Conservation (phyloP, 345 rosid species). For the Citrus sinensis region DNA sequence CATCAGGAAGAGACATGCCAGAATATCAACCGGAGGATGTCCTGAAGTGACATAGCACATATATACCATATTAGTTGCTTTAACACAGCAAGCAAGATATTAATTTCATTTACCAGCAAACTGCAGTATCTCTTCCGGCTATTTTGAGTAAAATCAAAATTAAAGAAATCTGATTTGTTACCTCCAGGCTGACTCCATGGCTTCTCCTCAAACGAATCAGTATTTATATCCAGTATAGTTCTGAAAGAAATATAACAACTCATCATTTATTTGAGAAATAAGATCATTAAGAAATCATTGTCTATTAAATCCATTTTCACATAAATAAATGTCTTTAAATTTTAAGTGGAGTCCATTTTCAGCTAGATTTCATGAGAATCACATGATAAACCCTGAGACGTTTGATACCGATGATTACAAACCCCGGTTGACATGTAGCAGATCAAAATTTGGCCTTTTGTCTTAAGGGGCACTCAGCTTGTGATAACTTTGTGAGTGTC, state of each 20-base stretch:
- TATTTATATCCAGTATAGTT: constrained; percentile 48
- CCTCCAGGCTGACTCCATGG: constrained; percentile 58
- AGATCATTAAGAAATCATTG: constrained; percentile 5
- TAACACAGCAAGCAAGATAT: background rate
- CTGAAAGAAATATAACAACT: constrained; percentile 28
- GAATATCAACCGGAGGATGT: background rate
- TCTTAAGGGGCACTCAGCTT: too few relatives aligned
- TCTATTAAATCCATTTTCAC: too few relatives aligned
- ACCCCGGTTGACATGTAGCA: too few relatives aligned
- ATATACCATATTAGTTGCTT: background rate
- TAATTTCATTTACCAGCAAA: constrained; percentile 39
- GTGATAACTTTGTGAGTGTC: too few relatives aligned
- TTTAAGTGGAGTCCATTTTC: too few relatives aligned
- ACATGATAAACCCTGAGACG: too few relatives aligned
- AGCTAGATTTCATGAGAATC: too few relatives aligned
- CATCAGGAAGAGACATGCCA: background rate
- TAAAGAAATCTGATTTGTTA: constrained; percentile 56
- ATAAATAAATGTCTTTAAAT: too few relatives aligned
- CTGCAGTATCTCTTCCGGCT: constrained; percentile 67
- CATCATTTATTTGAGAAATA: background rate
- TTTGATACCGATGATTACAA: too few relatives aligned
- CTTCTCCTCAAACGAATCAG: constrained; percentile 48
- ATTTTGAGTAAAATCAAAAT: constrained; percentile 63
- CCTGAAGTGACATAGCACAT: background rate
- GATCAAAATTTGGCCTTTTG: too few relatives aligned